These are phyloP conservation scores for Pharnaceum exiguum DNA, from an alignment of 148 eudicot genomes.

Conservation along the genomic window DNA sequence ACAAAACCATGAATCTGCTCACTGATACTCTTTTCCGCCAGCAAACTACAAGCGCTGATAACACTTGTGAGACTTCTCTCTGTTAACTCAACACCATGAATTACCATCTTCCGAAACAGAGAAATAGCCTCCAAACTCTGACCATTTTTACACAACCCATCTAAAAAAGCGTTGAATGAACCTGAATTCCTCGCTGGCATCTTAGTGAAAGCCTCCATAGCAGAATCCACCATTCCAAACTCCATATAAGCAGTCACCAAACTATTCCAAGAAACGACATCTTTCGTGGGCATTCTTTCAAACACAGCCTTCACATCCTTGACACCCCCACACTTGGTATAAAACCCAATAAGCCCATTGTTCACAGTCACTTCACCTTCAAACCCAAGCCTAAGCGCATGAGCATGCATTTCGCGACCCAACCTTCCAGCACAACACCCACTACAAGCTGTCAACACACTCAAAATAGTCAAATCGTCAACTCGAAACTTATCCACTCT, in stretches of 20 bases:
- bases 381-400: slow-evolving; percentile 48
- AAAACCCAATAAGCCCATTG: slow-evolving; percentile 72
- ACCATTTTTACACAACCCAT: slow-evolving; percentile 68
- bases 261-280: slow-evolving; percentile 77
- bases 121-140: slow-evolving; percentile 45
- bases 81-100: slow-evolving; percentile 47
- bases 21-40: slow-evolving; percentile 39
- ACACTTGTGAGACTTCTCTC: slow-evolving; percentile 67
- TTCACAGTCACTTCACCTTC: slow-evolving; percentile 45
- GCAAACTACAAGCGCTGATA: slow-evolving; percentile 62
- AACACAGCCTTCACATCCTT: slow-evolving; percentile 54
- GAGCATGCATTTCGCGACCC: slow-evolving; percentile 62
- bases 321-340: slow-evolving; percentile 52
- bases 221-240: slow-evolving; percentile 60
- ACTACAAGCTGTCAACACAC: slow-evolving; percentile 55
- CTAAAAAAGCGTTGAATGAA: slow-evolving; percentile 64
- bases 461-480: slow-evolving; percentile 60
- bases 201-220: slow-evolving; percentile 43
- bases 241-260: slow-evolving; percentile 76
- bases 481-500: slow-evolving; percentile 35
- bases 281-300: slow-evolving; percentile 49
- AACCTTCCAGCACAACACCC: slow-evolving; percentile 25
- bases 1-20: slow-evolving; percentile 73
- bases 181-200: slow-evolving; percentile 70
- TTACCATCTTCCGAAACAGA: slow-evolving; percentile 59